A percentile compares a stretch with the other conserved stretches of the same genome.
Conservation (phyloP, 257 asterid species). For the Gardenia jasminoides region DNA sequence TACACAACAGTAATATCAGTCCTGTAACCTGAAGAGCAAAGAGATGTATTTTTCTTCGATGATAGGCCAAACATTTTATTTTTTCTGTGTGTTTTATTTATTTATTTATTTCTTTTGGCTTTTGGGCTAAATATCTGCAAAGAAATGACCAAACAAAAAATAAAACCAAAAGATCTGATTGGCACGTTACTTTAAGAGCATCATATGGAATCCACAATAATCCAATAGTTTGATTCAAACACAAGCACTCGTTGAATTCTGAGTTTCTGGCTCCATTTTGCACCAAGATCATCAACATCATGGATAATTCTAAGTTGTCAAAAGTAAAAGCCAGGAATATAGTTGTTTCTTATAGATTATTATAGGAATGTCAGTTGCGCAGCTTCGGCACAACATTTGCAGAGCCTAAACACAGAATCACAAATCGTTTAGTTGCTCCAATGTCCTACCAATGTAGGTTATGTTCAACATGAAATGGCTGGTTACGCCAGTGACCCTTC, state of each 20-base stretch:
- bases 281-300: not conserved
- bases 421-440: not conserved
- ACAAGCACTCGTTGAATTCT: not conserved
- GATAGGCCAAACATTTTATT: no score
- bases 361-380: not conserved
- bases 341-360: not conserved
- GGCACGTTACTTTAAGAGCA: not conserved
- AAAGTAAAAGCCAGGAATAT: not conserved
- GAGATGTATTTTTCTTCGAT: not conserved
- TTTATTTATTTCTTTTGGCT: not conserved
- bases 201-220: not conserved
- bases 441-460: not conserved
- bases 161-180: not conserved
- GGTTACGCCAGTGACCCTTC: not conserved
- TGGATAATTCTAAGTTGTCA: not conserved
- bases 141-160: not conserved
- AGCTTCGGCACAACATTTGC: not conserved
- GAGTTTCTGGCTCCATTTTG: not conserved
- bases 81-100: no score
- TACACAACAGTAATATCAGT: not conserved
- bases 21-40: not conserved
- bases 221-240: not conserved
- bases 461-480: not conserved
- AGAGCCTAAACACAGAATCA: not conserved
- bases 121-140: not conserved